Base-by-base conservation (phyloP, 305 asterid species). In the Coffea humblotiana region DNA sequence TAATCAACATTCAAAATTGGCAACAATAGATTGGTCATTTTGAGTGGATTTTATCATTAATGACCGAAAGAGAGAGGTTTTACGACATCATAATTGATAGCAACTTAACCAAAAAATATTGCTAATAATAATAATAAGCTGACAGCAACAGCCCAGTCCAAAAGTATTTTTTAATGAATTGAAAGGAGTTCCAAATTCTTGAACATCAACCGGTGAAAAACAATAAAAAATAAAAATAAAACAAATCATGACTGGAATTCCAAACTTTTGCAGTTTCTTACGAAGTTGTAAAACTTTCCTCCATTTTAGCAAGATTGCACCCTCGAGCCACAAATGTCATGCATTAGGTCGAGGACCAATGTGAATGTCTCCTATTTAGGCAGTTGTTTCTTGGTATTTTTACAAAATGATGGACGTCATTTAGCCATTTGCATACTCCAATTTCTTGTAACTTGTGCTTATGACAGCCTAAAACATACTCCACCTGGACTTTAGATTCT, bases 381-480 rank as follows among this genome's bases (percentile, higher is more conserved):
- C 32, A 29, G 8, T 63, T 63, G 37, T 25, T 25, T 63, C 68
- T 63, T 63, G 68, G 68, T 25, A 63, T 25, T 64, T 64, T 25
- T 37, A 7, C 37, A 25, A 64, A 64, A 64, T 65, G 21, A 13
- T 6, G 10, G 3, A 65, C 21, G 9, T 29, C 19, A 13, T 1
- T 65, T 27, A 29, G 43, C 70, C 43, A 65, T 65, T 65, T 29
- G 21, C 18, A 65, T 5, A 13, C 70, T 65, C 70, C 3, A 65
- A 27, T 29, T 29, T 65, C 21, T 21, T 27, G 21, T 27, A 27
- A 29, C 70, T 27, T 65, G 43, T 29, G 43, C 70, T 29, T 29
- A 16, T 72, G 45, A 72, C 76, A 72, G 49, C 77, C 11, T 51
- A 72, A 43, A 51, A 27, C 66, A 52, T 16, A 73, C 66, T 73